Evolutionary conservation across 331 rosid genomes (phyloP).

Genomic region (Quercus phellos): DNA sequence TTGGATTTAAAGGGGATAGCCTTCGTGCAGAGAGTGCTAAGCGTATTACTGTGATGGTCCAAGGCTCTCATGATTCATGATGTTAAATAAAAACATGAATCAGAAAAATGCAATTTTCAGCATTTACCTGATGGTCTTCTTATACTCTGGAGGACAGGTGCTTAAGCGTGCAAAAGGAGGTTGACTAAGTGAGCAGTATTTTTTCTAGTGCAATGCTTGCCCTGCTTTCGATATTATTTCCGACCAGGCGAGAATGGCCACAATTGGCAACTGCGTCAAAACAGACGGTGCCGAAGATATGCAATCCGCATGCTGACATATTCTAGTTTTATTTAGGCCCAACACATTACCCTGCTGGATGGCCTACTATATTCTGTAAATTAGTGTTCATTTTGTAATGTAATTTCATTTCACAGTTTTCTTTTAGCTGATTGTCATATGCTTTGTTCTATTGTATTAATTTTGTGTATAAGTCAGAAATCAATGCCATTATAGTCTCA

Average conservation of each 20-base stretch:
- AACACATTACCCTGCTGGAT: conserved; percentile 5
- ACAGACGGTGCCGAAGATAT: conserved; percentile 5
- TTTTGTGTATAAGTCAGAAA: neutral
- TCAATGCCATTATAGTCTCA: neutral
- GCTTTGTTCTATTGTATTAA: neutral
- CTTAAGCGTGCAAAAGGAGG: conserved; percentile 41
- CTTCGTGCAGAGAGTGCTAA: conserved; percentile 69
- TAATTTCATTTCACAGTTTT: conserved; percentile 10
- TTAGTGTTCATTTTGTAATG: conserved; percentile 25
- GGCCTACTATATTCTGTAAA: conserved; percentile 28
- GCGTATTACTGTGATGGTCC: conserved; percentile 69
- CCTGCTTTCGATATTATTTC: conserved; percentile 1
- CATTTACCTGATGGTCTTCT: conserved; percentile 42
- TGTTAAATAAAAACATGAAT: conserved; percentile 35
- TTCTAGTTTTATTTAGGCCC: conserved; percentile 24
- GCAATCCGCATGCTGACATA: neutral
- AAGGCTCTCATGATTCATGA: conserved; percentile 71
- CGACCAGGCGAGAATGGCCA: conserved; percentile 10
- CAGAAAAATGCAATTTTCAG: conserved; percentile 31
- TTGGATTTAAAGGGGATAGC: conserved; percentile 65
- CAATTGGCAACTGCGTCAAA: conserved; percentile 19
- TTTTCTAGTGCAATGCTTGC: neutral
- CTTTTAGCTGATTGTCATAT: neutral
- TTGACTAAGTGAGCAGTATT: conserved; percentile 14
- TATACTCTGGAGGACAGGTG: conserved; percentile 36